These are phyloP conservation scores for Fusarium sp. DNA, from an alignment of 2,329 filamentous ascomycete species.

Conservation along the genomic window DNA sequence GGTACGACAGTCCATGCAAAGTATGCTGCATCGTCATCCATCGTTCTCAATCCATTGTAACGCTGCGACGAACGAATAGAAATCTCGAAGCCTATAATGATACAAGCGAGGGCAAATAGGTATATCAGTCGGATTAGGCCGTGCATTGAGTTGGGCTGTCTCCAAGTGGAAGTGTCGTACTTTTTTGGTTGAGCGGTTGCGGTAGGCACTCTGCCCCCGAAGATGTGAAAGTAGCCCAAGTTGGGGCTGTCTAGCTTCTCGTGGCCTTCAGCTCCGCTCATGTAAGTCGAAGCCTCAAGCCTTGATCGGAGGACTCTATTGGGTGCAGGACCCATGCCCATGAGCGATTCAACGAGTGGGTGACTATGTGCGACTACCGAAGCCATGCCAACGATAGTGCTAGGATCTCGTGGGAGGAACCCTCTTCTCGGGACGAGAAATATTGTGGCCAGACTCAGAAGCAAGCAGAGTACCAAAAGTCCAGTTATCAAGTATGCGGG, in stretches of 20 bases:
- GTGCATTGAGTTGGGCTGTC: conserved; percentile 48
- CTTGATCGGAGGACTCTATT: conserved; percentile 42
- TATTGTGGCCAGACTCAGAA: conserved; percentile 36
- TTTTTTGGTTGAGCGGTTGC: conserved; percentile 16
- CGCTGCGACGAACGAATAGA: conserved; percentile 47
- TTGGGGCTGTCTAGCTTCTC: conserved; percentile 45
- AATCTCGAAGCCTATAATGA: conserved; percentile 52
- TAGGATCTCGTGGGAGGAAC: conserved; percentile 52
- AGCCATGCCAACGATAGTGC: conserved; percentile 50
- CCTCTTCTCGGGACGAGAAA: conserved; percentile 45
- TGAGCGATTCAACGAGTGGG: conserved; percentile 49
- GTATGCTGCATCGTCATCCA: conserved; percentile 46
- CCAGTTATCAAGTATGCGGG: conserved; percentile 49
- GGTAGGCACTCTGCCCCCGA: conserved; percentile 40
- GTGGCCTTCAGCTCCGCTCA: conserved; percentile 51
- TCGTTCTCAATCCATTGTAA: conserved; percentile 47
- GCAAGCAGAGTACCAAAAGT: conserved; percentile 44
- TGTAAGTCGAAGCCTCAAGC: conserved; percentile 46
- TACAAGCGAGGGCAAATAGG: conserved; percentile 41
- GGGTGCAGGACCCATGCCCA: conserved; percentile 50
- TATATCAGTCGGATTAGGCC: conserved; percentile 45
- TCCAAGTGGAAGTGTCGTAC: conserved; percentile 45
- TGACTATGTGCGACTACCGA: conserved; percentile 52
- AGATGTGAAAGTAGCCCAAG: conserved; percentile 44
- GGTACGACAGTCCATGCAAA: conserved; percentile 52